Evolutionary conservation across 495 filamentous ascomycete species (phyloP), one percentile per base, ranked within the genome.

Genomic region (Talaromyces liani): DNA sequence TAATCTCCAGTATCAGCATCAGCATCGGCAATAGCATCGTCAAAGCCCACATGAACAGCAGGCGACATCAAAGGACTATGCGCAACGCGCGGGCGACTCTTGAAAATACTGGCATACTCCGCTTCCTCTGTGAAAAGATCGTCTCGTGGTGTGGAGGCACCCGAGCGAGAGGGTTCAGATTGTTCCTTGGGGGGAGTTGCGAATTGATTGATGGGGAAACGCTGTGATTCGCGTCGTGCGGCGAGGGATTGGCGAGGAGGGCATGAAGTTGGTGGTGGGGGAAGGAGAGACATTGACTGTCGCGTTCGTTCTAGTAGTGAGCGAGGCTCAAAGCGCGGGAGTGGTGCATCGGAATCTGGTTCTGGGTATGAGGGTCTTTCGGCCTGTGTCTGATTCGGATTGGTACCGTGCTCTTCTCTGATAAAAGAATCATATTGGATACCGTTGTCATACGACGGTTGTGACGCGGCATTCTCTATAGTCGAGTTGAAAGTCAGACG

Each of bases 71-170:
- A 72, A n/a, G 91, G 90, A 75, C 92, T 95, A 6, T 80, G 80
- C 60, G 86, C 88, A 61, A 97, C 81, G 65, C 87, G 89, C 1
- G 92, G 92, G 64, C 92, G 74, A 45, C 90, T 91, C 75, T 87
- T 92, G 74, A 97, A 97, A 1, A 97, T 87, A 59, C 88, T 89
- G 57, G 89, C 88, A 69, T 94, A 92, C 66, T 90, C 89, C 16
- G 86, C 87, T 58, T 87, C 84, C n/a, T 85, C 83, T 34, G 82
- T 76, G 58, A 90, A 85, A 36, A 91, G 75, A 58, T 81, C 73
- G 67, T 88, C 85, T 25, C 78, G 75, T 3, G 83, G 84, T 22
- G 83, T 86, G 0, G 79, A 75, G 5, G 75, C 75, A 2, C 76
- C 65, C n/a, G 75, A 73, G 58, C 60, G 57, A 8, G 68, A 66